A percentile compares a stretch with the other conserved stretches of the same genome.
Evolutionary conservation across 2,329 filamentous ascomycete species (phyloP).

Genomic region (Penicillium fuscoglaucum): DNA sequence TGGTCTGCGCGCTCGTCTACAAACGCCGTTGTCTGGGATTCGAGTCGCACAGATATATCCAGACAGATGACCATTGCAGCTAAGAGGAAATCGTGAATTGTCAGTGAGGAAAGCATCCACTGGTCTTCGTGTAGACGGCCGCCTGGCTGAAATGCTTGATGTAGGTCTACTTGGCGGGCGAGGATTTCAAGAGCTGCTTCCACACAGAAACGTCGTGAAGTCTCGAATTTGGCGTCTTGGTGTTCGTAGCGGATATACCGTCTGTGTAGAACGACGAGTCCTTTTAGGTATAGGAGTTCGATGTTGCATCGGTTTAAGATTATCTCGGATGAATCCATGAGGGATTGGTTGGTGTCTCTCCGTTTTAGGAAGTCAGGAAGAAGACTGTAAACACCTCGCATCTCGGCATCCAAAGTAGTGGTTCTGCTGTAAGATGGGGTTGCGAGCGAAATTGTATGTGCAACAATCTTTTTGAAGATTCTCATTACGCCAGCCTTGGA

Average conservation of each 20-base stretch:
- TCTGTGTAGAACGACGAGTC: constrained; percentile 52
- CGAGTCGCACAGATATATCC: constrained; percentile 15
- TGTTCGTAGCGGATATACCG: constrained; percentile 46
- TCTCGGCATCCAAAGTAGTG: constrained; percentile 26
- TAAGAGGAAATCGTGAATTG: constrained; percentile 61
- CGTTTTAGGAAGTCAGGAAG: constrained; percentile 24
- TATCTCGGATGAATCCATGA: constrained; percentile 49
- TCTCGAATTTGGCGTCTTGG: constrained; percentile 35
- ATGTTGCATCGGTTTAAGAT: constrained; percentile 55
- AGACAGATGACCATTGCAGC: constrained; percentile 60
- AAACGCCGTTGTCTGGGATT: not conserved
- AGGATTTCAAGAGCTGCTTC: constrained; percentile 51
- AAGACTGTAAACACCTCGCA: constrained; percentile 18
- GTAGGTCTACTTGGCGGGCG: constrained; percentile 49
- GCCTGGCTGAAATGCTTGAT: constrained; percentile 52
- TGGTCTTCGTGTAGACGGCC: constrained; percentile 52
- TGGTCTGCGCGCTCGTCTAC: not conserved
- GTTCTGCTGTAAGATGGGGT: constrained; percentile 18
- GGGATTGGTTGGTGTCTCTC: constrained; percentile 33
- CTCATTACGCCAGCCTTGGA: constrained; percentile 34
- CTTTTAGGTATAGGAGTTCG: constrained; percentile 51
- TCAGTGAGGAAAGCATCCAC: constrained; percentile 60
- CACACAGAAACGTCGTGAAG: constrained; percentile 47
- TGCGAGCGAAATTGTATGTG: constrained; percentile 18
- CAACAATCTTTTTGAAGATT: constrained; percentile 32